These are phyloP conservation scores for Pseudogymnoascus sp. DNA, from an alignment of 2,329 filamentous ascomycete genomes.

Conservation along the genomic window DNA sequence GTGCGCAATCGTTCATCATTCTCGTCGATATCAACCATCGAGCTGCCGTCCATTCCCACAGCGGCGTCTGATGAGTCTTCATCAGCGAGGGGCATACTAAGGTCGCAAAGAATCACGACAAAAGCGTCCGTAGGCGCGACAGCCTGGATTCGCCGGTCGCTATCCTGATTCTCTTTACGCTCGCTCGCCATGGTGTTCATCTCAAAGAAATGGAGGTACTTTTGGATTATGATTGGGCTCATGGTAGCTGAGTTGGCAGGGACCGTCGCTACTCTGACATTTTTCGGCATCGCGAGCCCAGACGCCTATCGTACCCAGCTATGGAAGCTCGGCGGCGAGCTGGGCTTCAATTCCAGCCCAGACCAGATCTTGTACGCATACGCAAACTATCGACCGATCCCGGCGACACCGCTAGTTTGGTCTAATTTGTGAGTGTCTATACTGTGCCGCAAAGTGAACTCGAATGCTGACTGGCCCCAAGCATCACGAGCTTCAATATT, in stretches of 20 bases:
- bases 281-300: slow-evolving; percentile 68
- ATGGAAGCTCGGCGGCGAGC: slow-evolving; percentile 64
- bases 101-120: slow-evolving; percentile 3
- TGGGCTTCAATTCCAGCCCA: slow-evolving; percentile 70
- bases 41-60: background rate
- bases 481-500: slow-evolving; percentile 68
- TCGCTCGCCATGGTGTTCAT: slow-evolving; percentile 18
- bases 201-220: slow-evolving; percentile 41
- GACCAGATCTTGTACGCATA: slow-evolving; percentile 63
- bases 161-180: background rate
- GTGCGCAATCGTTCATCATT: background rate
- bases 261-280: slow-evolving; percentile 57
- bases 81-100: slow-evolving; percentile 1
- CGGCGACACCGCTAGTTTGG: slow-evolving; percentile 64
- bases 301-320: slow-evolving; percentile 64
- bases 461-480: slow-evolving; percentile 31
- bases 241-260: slow-evolving; percentile 60
- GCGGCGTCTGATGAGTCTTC: slow-evolving; percentile 8
- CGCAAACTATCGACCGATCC: slow-evolving; percentile 60
- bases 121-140: background rate
- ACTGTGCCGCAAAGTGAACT: slow-evolving; percentile 10
- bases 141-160: slow-evolving; percentile 1
- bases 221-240: slow-evolving; percentile 41
- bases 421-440: slow-evolving; percentile 54
- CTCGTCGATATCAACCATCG: background rate